Evolutionary conservation across 2,329 filamentous ascomycete species (phyloP), one percentile per base, ranked within the genome.

Genomic region (Monosporascus cannonballus): DNA sequence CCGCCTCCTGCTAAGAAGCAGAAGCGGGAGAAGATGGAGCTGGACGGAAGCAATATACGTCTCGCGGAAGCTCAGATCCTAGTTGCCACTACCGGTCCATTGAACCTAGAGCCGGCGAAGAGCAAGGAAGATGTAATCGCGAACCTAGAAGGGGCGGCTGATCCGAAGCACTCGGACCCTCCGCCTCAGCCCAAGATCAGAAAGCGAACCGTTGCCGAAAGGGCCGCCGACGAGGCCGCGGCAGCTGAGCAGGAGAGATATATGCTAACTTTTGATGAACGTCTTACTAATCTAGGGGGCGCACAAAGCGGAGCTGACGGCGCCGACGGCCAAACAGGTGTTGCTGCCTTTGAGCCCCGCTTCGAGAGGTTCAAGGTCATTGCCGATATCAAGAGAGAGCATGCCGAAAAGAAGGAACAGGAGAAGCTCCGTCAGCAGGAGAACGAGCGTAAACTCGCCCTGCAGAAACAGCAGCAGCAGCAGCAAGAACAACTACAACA

Each of bases 351-450:
- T 62, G 90, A 95, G 67, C 85, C 87, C 37, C 83, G 87, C 27
- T 96, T 97, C 67, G 91, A 94, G 61, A 84, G 89, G 38, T 97
- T 96, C 71, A 96, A 96, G 74, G 84, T 90, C 1, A 82, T 99
- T 44, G 90, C 90, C 53, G 88, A 89, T 53, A 96, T 96, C 61
- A 89, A 86, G 65, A 76, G 82, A 51, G 83, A 89, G 44, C 86
- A 90, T 55, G 84, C 85, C 25, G 89, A 95, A 67, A 87, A 85
- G 64, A 85, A 85, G 59, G 86, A 87, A 55, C 83, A 86, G 53
- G 89, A 94, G 63, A 90, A 90, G 69, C 75, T 83, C 51, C 81
- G 85, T 58, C 81, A 86, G 54, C 76, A 77, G 18, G 81, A 85
- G 56, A 78, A 80, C 47, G 79, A 81, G 57, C 76, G 77, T 50